Percentiles rank a stretch among this genome's conserved stretches.
These are phyloP conservation scores for Tephrocybe sp. DNA, from an alignment of 768 basidiomycete species.

Conservation along the genomic window DNA sequence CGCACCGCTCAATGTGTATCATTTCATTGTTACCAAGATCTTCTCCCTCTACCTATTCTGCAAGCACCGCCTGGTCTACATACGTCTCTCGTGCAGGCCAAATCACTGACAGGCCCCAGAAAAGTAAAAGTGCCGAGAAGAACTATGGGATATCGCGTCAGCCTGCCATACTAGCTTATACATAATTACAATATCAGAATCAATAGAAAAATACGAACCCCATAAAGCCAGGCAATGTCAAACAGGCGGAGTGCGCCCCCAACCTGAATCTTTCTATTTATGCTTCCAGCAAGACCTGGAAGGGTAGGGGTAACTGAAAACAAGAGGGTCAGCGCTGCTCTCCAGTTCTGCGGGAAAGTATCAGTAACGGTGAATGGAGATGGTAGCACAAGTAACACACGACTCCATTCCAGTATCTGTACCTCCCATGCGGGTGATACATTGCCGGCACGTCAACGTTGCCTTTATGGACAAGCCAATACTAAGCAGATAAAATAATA, in stretches of 20 bases:
- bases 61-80: constrained; percentile 31
- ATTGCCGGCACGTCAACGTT: constrained; percentile 81
- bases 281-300: constrained; percentile 75
- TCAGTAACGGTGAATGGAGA: neutral
- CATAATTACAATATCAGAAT: neutral
- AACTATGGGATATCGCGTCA: constrained; percentile 26
- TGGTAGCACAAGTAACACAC: constrained; percentile 37
- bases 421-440: constrained; percentile 77
- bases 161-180: neutral
- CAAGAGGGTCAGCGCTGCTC: constrained; percentile 67
- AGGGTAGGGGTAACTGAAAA: constrained; percentile 67
- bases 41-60: constrained; percentile 17
- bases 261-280: constrained; percentile 62
- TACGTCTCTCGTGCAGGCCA: constrained; percentile 44
- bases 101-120: constrained; percentile 32
- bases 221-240: constrained; percentile 75
- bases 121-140: constrained; percentile 30
- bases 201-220: constrained; percentile 42
- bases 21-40: neutral
- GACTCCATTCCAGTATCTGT: constrained; percentile 72
- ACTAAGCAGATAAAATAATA: constrained; percentile 33
- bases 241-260: constrained; percentile 57
- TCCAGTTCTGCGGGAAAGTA: constrained; percentile 64
- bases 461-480: constrained; percentile 72
- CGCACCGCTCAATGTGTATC: too few species aligned